A percentile compares a stretch with the other conserved stretches of the same genome.
These are phyloP conservation scores for Camellia granthamiana DNA, from an alignment of 148 eudicot genomes.

Conservation along the genomic window DNA sequence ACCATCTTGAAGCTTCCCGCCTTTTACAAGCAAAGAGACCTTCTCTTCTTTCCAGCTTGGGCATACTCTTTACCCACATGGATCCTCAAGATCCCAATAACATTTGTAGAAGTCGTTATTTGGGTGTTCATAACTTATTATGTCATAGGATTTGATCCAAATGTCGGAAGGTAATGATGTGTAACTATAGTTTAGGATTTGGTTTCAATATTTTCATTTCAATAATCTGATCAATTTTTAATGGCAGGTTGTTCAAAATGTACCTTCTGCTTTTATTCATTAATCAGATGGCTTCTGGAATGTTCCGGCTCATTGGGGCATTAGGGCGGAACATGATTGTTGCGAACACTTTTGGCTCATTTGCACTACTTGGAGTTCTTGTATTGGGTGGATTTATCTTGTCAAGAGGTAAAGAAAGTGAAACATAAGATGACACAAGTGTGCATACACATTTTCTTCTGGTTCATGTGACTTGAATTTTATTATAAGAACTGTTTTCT, in stretches of 20 bases:
- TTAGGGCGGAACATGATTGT: slow-evolving; percentile 35
- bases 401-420: slow-evolving; percentile 23
- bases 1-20: slow-evolving; percentile 69
- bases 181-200: background rate
- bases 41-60: slow-evolving; percentile 83
- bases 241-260: slow-evolving; percentile 31
- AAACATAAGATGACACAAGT: background rate
- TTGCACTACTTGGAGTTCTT: slow-evolving; percentile 26
- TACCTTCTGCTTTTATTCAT: slow-evolving; percentile 28
- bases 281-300: slow-evolving; percentile 28
- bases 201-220: background rate
- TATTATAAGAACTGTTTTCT: background rate
- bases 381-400: slow-evolving; percentile 38
- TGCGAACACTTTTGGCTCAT: slow-evolving; percentile 37
- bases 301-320: slow-evolving; percentile 34
- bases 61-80: slow-evolving; percentile 73
- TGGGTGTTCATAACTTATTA: slow-evolving; percentile 74
- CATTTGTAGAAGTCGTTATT: slow-evolving; percentile 55
- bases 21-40: slow-evolving; percentile 79
- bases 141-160: slow-evolving; percentile 67
- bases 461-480: background rate
- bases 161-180: slow-evolving; percentile 38
- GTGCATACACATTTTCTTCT: background rate
- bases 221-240: background rate
- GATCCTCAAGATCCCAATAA: slow-evolving; percentile 70